phyloP scores from a whole-genome alignment of 306 rosid species.

The Malus sylvestris region DNA sequence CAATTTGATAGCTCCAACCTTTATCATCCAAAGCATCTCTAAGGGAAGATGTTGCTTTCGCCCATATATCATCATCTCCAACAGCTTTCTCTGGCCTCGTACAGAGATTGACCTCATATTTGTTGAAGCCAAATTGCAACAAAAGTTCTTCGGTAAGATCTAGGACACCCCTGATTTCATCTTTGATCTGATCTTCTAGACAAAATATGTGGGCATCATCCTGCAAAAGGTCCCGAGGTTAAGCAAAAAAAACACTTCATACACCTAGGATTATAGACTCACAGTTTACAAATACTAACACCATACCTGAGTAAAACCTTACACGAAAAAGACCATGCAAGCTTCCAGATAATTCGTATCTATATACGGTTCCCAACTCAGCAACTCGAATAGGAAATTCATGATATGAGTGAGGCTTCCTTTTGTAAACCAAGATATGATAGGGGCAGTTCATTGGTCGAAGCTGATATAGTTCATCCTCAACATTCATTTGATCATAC shows the following conservation, averaged over 20 bases:
- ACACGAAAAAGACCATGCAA: conserved; percentile 97
- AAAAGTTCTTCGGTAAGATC: conserved; percentile 84
- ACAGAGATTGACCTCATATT: conserved; percentile 89
- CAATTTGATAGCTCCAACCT: conserved; percentile 85
- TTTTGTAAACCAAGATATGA: conserved; percentile 84
- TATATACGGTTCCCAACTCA: conserved; percentile 91
- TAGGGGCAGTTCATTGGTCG: conserved; percentile 99
- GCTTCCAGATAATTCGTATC: conserved; percentile 94
- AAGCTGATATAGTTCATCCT: conserved; percentile 89
- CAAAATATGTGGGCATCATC: conserved; percentile 98
- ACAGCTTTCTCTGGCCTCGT: conserved; percentile 89
- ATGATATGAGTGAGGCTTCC: conserved; percentile 85
- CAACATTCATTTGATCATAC: conserved; percentile 90
- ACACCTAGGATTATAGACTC: not conserved
- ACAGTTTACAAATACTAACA: not conserved
- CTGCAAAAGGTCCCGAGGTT: conserved; percentile 43
- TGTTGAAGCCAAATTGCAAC: conserved; percentile 79
- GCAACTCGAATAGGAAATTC: conserved; percentile 85
- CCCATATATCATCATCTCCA: conserved; percentile 87
- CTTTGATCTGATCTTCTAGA: conserved; percentile 83
- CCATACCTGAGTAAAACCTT: conserved; percentile 85
- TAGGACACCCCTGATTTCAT: conserved; percentile 90
- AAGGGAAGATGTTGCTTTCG: conserved; percentile 77
- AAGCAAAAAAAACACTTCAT: conserved; percentile 11
- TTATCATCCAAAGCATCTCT: conserved; percentile 86